A percentile compares a stretch with the other conserved stretches of the same genome.
These are phyloP conservation scores for Mortierella sp. DNA, from an alignment of 371 early-diverging fungal genomes.

Conservation along the genomic window DNA sequence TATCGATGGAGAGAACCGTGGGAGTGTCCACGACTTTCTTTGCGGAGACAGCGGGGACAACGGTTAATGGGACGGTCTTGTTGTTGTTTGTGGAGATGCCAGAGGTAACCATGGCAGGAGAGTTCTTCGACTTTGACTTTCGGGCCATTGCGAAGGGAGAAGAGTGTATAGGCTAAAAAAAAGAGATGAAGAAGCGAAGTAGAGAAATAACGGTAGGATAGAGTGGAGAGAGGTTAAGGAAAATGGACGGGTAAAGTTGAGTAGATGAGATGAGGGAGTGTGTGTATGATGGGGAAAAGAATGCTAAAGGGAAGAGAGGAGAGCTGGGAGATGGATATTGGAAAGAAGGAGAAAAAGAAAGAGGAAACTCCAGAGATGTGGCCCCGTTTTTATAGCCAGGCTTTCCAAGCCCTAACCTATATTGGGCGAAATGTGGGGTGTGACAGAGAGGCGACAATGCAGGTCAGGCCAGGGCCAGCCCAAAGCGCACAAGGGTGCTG, in stretches of 20 bases:
- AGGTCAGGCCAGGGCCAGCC: no score
- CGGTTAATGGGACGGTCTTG: constrained; percentile 20
- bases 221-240: constrained; percentile 6
- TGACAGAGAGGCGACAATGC: no score
- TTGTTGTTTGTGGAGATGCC: constrained; percentile 14
- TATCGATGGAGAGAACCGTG: constrained; percentile 22
- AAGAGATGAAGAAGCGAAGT: not conserved
- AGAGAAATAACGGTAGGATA: not conserved
- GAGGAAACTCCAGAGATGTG: not conserved
- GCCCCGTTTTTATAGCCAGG: not conserved
- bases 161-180: not conserved
- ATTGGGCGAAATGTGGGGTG: no score
- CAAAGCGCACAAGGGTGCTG: no score
- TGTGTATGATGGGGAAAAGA: not conserved
- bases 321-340: not conserved
- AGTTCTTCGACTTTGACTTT: not conserved
- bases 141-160: no score
- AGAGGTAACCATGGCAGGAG: constrained; percentile 22
- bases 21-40: not conserved
- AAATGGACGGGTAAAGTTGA: not conserved
- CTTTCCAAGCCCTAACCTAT: not conserved
- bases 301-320: not conserved
- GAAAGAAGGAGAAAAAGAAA: not conserved
- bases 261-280: not conserved
- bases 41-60: not conserved